A percentile compares a stretch with the other conserved stretches of the same genome.
Evolutionary conservation across 225 moss, liverwort and hornwort species (phyloP).

Genomic region (Marchantia polymorpha): DNA sequence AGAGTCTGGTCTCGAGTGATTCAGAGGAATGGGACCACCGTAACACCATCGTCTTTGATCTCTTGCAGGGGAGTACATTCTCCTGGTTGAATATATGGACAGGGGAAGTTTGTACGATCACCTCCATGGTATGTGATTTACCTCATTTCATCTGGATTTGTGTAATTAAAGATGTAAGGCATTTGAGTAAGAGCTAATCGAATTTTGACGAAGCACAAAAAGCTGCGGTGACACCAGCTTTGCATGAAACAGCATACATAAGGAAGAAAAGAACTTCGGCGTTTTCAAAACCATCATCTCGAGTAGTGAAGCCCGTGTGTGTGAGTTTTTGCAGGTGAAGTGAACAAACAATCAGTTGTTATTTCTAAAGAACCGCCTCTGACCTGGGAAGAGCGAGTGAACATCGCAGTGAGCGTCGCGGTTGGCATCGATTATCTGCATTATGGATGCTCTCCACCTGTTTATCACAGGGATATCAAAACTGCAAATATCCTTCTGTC

Average conservation of each 20-base stretch:
- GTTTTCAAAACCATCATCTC: too few relatives aligned
- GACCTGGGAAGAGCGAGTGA: slow-evolving; percentile 35
- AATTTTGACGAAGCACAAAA: too few relatives aligned
- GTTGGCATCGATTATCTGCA: slow-evolving; percentile 43
- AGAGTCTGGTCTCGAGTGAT: too few relatives aligned
- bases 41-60: not conserved
- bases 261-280: too few relatives aligned
- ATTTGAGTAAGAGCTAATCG: too few relatives aligned
- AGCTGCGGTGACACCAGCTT: too few relatives aligned
- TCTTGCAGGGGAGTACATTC: slow-evolving; percentile 36
- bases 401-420: slow-evolving; percentile 31
- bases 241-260: too few relatives aligned
- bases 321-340: too few relatives aligned
- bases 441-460: slow-evolving; percentile 36
- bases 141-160: not conserved
- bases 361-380: slow-evolving; percentile 7
- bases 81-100: slow-evolving; percentile 44
- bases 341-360: too few relatives aligned
- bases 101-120: slow-evolving; percentile 30
- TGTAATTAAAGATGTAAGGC: too few relatives aligned
- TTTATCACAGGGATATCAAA: slow-evolving; percentile 45
- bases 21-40: not conserved
- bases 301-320: too few relatives aligned
- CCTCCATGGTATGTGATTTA: slow-evolving; percentile 30
- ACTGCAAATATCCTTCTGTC: slow-evolving; percentile 44